Conservation (phyloP, 2,329 filamentous ascomycete genomes). For the Colletotrichum sp. region DNA sequence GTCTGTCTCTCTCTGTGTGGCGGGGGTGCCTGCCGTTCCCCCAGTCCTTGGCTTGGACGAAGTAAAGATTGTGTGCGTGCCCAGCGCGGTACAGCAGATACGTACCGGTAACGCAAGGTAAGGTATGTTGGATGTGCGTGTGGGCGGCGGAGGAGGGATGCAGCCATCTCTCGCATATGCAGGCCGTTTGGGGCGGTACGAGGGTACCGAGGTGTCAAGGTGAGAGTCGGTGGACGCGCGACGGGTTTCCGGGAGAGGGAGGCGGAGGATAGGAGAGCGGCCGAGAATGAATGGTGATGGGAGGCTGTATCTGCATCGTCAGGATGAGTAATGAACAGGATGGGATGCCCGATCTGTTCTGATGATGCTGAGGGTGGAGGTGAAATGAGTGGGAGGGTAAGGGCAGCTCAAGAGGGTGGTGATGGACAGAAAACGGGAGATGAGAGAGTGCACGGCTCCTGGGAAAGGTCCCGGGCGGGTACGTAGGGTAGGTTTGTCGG, state of each 20-base stretch:
- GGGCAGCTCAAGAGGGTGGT: neutral
- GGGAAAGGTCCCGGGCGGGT: neutral
- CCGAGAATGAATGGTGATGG: neutral
- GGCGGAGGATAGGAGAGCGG: neutral
- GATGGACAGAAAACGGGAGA: neutral
- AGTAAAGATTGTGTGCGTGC: conserved; percentile 12
- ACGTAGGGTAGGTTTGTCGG: neutral
- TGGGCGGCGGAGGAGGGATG: conserved; percentile 9
- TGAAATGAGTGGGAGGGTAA: neutral
- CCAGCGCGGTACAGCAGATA: neutral
- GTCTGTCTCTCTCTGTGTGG: conserved; percentile 11
- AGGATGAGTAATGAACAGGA: neutral
- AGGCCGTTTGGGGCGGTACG: conserved; percentile 17
- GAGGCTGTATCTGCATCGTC: neutral
- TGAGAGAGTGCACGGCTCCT: neutral
- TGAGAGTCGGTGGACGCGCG: neutral
- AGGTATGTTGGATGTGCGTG: neutral
- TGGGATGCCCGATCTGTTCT: neutral
- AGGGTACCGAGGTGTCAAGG: conserved; percentile 8
- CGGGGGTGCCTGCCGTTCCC: conserved; percentile 12
- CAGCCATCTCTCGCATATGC: conserved; percentile 23
- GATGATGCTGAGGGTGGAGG: neutral
- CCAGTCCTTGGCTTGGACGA: conserved; percentile 20
- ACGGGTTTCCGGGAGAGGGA: neutral
- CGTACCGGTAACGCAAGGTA: conserved; percentile 3